Percentiles rank a stretch among this genome's conserved stretches.
Evolutionary conservation across 2,329 filamentous ascomycete species (phyloP).

Genomic region (Colletotrichum eleusines): DNA sequence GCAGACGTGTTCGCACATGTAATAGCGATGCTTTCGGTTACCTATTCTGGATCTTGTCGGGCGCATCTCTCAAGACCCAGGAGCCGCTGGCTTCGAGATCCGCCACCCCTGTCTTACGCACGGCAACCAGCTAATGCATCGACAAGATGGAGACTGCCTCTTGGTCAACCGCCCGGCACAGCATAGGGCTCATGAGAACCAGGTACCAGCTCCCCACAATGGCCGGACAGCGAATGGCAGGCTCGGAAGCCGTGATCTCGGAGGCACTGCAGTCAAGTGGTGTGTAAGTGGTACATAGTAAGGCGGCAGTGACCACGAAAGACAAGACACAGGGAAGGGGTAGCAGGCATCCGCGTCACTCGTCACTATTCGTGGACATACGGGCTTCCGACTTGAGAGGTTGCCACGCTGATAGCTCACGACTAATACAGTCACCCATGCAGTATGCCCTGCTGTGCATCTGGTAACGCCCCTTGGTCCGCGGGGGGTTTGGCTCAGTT

Average conservation of each 20-base stretch:
- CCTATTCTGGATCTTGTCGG: neutral
- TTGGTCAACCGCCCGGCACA: slow-evolving; percentile 9
- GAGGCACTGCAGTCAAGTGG: neutral
- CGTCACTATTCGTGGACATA: neutral
- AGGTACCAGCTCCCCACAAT: neutral
- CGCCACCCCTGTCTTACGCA: neutral
- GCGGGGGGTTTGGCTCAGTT: neutral
- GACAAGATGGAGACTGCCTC: slow-evolving; percentile 3
- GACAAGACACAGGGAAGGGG: neutral
- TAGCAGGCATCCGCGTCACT: too few relatives aligned
- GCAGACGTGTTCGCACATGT: neutral
- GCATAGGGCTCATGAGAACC: neutral
- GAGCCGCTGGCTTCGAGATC: neutral
- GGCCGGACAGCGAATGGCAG: neutral
- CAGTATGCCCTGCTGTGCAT: neutral
- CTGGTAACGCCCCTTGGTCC: neutral
- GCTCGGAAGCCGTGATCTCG: neutral
- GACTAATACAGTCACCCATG: neutral
- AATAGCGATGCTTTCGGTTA: neutral
- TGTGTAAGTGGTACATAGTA: too few relatives aligned
- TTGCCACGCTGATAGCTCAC: neutral
- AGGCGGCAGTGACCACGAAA: neutral
- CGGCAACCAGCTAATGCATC: neutral
- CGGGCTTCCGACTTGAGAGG: neutral
- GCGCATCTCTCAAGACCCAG: neutral